A percentile compares a stretch with the other conserved stretches of the same genome.
These are phyloP conservation scores for Quercus aquifolioides DNA, from an alignment of 306 rosid genomes.

Conservation along the genomic window DNA sequence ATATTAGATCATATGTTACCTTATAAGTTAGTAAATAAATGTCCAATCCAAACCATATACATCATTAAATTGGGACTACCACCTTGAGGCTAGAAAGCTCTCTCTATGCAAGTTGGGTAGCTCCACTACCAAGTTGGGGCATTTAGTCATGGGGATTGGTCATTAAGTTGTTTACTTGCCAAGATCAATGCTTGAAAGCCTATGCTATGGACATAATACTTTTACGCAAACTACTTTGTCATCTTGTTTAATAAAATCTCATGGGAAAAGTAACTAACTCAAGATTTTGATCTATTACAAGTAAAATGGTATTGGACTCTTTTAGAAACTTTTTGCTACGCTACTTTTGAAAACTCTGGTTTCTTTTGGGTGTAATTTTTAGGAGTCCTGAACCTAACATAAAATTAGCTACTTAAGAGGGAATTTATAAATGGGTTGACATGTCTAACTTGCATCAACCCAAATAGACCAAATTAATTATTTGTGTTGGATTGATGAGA, in stretches of 20 bases:
- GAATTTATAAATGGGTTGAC: too few relatives aligned
- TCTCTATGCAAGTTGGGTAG: background rate
- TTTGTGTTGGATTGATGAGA: too few relatives aligned
- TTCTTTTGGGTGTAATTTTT: too few relatives aligned
- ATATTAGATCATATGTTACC: background rate
- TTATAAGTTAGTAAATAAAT: background rate
- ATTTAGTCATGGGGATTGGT: background rate
- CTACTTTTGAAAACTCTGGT: too few relatives aligned
- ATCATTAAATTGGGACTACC: background rate
- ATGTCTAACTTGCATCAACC: too few relatives aligned
- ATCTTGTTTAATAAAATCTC: background rate
- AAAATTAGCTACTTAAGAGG: too few relatives aligned
- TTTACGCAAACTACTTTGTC: background rate
- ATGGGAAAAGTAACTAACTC: background rate
- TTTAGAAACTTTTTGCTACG: too few relatives aligned
- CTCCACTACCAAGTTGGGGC: background rate
- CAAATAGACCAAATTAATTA: too few relatives aligned
- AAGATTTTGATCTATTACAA: background rate
- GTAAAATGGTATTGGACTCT: too few relatives aligned
- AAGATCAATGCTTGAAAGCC: too few relatives aligned
- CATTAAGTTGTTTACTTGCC: background rate
- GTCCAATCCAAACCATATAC: background rate
- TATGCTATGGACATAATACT: background rate
- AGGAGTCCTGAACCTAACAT: too few relatives aligned
- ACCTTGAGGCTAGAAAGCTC: background rate